Base-by-base conservation (phyloP, 495 filamentous ascomycete species). In the Cercophora sp. region DNA sequence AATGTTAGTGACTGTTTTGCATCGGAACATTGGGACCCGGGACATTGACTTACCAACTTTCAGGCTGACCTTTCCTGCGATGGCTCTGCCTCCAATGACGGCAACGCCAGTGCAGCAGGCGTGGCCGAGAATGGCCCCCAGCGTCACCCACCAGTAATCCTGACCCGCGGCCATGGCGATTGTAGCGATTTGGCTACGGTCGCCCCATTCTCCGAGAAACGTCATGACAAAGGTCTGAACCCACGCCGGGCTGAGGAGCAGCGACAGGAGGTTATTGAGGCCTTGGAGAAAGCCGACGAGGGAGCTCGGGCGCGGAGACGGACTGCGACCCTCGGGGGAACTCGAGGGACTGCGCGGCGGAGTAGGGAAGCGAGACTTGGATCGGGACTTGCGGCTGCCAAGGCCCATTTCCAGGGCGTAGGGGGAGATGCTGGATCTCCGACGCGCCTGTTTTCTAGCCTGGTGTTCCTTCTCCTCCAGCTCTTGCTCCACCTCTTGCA, bases 151-250 rank as follows among this genome's bases (percentile, higher is more conserved):
- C 93, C 91, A 97, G 64, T 97, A 97, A 65, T 97, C 94, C 71
- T 94, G 88, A 2, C 93, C 93, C 8, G 93, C 93, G 40, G 93
- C 94, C 93, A 98, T 98, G 32, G 93, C 93, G 63, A 98, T 96
- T 45, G 93, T 98, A 13, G 93, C 94, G 63, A 98, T 98, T 69
- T 98, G 93, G 63, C 88, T 94, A 54, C 93, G 84, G 63, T 98
- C 93, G 41, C 93, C 93, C 93, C 94, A 97, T 68, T 98, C 93
- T 8, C 93, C 93, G 24, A 98, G 73, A 71, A 98, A 98, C 3
- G 93, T 98, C 93, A 98, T 98, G 55, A 91, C 83, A 67, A 98
- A 98, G 4, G 94, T 98, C 69, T 98, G 93, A 11, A 98, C 93
- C 93, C 93, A 98, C 1, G 91, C 93, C 2, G 93, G 93, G 64